Conservation (phyloP, 176 grass and related monocot species). For the Avena eriantha region DNA sequence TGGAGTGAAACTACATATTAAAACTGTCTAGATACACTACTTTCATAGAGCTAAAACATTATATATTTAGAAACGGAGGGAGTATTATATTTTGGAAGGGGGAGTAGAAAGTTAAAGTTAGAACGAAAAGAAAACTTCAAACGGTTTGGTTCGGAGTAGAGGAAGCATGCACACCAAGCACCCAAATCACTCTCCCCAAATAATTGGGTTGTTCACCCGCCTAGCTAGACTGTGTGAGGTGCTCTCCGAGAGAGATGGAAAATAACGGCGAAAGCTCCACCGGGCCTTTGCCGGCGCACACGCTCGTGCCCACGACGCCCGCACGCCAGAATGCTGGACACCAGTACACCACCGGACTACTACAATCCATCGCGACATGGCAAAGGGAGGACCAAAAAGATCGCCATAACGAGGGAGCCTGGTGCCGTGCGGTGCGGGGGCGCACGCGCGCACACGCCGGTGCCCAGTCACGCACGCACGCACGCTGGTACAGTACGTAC, state of each 20-base stretch:
- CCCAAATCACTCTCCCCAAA: no score
- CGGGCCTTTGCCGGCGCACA: neutral
- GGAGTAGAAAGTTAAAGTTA: no score
- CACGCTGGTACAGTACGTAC: neutral
- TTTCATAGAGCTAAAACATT: no score
- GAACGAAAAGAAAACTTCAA: no score
- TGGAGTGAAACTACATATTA: no score
- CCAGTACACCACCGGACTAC: neutral
- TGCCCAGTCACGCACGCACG: neutral
- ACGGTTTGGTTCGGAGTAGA: no score
- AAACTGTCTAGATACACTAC: no score
- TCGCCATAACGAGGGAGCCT: neutral
- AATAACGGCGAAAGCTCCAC: neutral
- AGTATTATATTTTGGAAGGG: no score
- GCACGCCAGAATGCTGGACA: neutral
- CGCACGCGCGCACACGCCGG: constrained; percentile 9
- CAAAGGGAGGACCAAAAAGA: neutral
- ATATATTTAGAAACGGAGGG: no score
- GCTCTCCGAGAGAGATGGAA: no score
- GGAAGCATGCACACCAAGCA: no score
- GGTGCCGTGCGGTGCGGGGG: neutral
- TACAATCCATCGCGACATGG: neutral
- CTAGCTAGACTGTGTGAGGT: neutral
- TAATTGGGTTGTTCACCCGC: no score
- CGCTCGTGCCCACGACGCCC: neutral